Conservation (phyloP, 768 basidiomycete genomes). For the Auriculariales sp. region DNA sequence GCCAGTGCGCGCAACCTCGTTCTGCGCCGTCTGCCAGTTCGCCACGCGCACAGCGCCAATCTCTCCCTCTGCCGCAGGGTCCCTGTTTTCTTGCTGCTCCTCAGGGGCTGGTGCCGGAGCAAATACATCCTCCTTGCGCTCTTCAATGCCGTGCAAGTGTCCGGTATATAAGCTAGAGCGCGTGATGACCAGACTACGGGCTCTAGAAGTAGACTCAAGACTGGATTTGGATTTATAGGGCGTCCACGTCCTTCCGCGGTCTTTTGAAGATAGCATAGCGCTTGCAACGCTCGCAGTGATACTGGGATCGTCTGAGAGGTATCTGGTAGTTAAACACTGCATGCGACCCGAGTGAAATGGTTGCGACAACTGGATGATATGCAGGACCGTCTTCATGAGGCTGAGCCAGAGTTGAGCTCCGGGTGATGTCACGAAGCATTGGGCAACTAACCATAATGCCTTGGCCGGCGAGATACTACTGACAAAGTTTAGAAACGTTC, state of each 20-base stretch:
- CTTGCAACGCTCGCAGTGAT: neutral
- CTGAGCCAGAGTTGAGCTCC: conserved; percentile 23
- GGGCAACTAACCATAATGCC: conserved; percentile 67
- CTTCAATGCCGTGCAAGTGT: conserved; percentile 70
- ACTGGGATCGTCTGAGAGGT: conserved; percentile 13
- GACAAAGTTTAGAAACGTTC: conserved; percentile 8
- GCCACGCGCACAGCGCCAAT: conserved; percentile 42
- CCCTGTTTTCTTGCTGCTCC: conserved; percentile 7
- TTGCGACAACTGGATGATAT: conserved; percentile 78
- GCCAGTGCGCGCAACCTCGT: conserved; percentile 23
- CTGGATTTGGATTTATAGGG: conserved; percentile 46
- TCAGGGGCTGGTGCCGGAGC: conserved; percentile 12
- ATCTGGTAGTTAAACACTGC: conserved; percentile 74
- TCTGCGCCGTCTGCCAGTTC: conserved; percentile 23
- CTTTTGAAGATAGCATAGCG: neutral
- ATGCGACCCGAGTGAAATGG: conserved; percentile 76
- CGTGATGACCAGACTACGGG: conserved; percentile 81
- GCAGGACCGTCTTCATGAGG: conserved; percentile 88
- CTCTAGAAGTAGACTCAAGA: conserved; percentile 65
- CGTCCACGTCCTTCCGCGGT: conserved; percentile 22
- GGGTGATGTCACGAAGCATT: neutral
- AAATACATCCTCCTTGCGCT: conserved; percentile 33
- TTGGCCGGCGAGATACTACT: conserved; percentile 71
- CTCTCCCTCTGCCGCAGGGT: conserved; percentile 13
- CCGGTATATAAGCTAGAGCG: conserved; percentile 49